Evolutionary conservation across 768 basidiomycete genomes (phyloP), one percentile per base, ranked within the genome.

Genomic region (Suillus alpinus): DNA sequence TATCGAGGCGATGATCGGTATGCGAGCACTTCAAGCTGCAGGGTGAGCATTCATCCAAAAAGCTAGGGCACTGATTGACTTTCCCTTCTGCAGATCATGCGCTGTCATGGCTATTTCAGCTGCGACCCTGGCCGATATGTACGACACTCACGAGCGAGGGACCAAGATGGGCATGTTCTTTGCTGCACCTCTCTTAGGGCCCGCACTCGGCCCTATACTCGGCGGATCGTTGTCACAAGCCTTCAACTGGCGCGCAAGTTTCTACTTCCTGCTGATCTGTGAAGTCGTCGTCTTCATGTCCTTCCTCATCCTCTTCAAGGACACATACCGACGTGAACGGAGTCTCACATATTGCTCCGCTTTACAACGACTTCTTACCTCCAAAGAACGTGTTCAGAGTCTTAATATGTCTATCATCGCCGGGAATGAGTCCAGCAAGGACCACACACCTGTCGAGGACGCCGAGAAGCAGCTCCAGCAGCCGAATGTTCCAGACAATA

Each of bases 121-220:
- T 0, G 90, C 87, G 16, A 89, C 90, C 3, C 76, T 93, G 3
- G 89, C 89, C 1, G 91, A 92, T 68, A 86, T 92, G 3, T 92
- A 84, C 65, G 89, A 91, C 34, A 83, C 88, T 0, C 77, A 80
- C 13, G 87, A 92, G 68, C 80, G 91, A 56, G 92, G 92, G 5
- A 84, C 81, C 20, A 88, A 83, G 80, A 88, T 94, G 82, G 92
- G 92, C 0, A 77, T 92, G 7, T 94, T 87, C 73, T 93, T 89
- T 64, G 85, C 86, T 14, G 86, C 92, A 18, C 91, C 91, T 0
- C 81, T 93, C 23, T 81, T 94, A 23, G 92, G 91, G 2, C 85
- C 86, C 13, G 80, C 82, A 16, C 65, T 91, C 3, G 90, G 89
- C 0, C 88, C 90, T 6, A 80, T 92, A n/a, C 65, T 92, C 46